Percentiles rank a stretch among this genome's conserved stretches.
phyloP scores from a whole-genome alignment of 176 grass and related monocot genomes.

The Secale cereale region DNA sequence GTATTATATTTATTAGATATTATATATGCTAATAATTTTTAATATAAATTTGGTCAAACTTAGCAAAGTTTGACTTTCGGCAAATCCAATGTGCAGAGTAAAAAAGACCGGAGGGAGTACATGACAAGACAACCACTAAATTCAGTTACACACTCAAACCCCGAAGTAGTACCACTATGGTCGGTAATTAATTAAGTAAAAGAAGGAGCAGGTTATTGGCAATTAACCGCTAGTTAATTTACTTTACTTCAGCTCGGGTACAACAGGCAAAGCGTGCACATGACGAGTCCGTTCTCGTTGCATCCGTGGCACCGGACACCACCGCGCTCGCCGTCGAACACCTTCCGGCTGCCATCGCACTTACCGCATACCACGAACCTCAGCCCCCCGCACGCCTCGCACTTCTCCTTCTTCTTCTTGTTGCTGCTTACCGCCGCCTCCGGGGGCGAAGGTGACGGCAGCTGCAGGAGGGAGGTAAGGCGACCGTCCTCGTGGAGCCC shows the following conservation, averaged over 20 bases:
- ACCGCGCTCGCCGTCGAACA: slow-evolving; percentile 34
- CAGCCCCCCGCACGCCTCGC: slow-evolving; percentile 43
- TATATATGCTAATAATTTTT: no score
- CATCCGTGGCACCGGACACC: slow-evolving; percentile 42
- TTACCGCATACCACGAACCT: slow-evolving; percentile 53
- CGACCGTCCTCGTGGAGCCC: slow-evolving; percentile 65
- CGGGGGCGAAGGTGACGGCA: background rate
- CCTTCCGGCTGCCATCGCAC: slow-evolving; percentile 64
- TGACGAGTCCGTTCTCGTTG: slow-evolving; percentile 78
- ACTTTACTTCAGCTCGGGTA: background rate
- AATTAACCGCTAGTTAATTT: slow-evolving; percentile 16
- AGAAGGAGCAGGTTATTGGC: background rate
- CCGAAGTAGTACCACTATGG: background rate
- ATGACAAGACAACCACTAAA: slow-evolving; percentile 30
- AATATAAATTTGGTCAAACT: no score
- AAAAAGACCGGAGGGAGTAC: no score
- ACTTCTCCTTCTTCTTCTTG: no score
- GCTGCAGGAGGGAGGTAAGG: slow-evolving; percentile 53
- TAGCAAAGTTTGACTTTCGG: no score
- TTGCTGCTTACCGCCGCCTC: background rate
- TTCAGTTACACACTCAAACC: background rate
- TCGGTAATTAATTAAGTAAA: background rate
- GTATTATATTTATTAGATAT: no score
- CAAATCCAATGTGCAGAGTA: no score
- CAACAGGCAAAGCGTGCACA: slow-evolving; percentile 54